Evolutionary conservation across 306 rosid genomes (phyloP), one percentile per base, ranked within the genome.

Genomic region (Vigna angularis): DNA sequence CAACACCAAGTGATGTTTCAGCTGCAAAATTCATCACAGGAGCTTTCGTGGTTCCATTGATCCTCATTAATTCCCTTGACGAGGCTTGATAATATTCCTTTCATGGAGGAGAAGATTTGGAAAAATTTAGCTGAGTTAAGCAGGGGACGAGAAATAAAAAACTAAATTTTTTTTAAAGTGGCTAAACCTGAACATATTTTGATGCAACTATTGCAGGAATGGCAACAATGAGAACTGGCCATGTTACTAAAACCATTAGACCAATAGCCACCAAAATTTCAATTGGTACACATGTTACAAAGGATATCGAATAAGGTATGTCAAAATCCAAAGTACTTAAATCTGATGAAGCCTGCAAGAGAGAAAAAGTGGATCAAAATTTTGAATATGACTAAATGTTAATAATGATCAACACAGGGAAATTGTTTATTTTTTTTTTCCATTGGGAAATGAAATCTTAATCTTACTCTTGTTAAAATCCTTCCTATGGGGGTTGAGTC

Each of bases 11-110:
- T 59, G 98, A 84, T 71, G 97, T 91, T 87, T 92, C 94, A 0
- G 93, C 70, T 69, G 91, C 89, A 85, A 77, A 90, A 74, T 94
- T 92, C 90, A 90, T 87, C 17, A 90, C 83, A 38, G 94, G 98
- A 77, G 98, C 96, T 83, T 94, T 94, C 47, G 97, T 88, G 61
- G 93, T 92, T 85, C 98, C 97, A 80, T 92, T 94, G 67, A 94
- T 92, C 75, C 97, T 83, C 64, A 89, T 83, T 65, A 92, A 78
- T 80, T 94, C 97, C 70, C 91, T 86, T 6, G 92, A 89, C 18
- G 94, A 77, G 68, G 97, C 90, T 86, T 72, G 91, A 88, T 94
- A 92, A 50, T 92, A 94, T 4, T 71, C 82, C 98, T 91, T 77
- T 18, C 1, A 16, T 0, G 47, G 7, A 17, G 34, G 2, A 20